A percentile compares a stretch with the other conserved stretches of the same genome.
These are phyloP conservation scores for Acer saccharum DNA, from an alignment of 345 rosid genomes.

Conservation along the genomic window DNA sequence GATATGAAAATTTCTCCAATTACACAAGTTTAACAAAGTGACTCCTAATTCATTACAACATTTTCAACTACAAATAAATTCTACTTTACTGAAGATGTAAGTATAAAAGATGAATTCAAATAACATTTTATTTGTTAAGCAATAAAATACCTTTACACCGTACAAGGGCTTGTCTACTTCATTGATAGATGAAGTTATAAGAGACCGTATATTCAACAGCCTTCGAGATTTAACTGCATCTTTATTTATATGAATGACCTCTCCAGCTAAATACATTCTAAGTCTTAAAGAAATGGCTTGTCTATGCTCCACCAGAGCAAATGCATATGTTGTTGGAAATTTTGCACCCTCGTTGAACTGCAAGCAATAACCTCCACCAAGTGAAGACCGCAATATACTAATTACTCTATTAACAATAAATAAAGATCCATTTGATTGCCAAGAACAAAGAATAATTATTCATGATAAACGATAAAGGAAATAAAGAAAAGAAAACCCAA, in stretches of 20 bases:
- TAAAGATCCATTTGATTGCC: too few relatives aligned
- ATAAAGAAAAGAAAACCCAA: not conserved
- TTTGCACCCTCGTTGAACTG: constrained; percentile 61
- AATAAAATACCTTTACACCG: constrained; percentile 67
- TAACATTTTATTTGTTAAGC: not conserved
- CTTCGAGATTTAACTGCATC: constrained; percentile 48
- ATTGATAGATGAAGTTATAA: constrained; percentile 55
- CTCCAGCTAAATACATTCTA: constrained; percentile 83
- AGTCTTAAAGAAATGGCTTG: constrained; percentile 64
- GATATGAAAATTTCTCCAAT: not conserved
- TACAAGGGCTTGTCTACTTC: constrained; percentile 52
- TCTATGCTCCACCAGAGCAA: constrained; percentile 87
- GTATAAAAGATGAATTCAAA: not conserved
- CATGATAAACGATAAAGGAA: not conserved
- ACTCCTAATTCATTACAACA: not conserved
- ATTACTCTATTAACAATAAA: too few relatives aligned
- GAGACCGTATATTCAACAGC: constrained; percentile 58
- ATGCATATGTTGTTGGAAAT: constrained; percentile 74
- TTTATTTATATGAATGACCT: constrained; percentile 45
- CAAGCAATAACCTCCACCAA: constrained; percentile 13
- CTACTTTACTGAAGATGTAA: not conserved
- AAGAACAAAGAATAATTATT: not conserved
- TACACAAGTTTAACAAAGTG: not conserved
- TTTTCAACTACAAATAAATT: not conserved
- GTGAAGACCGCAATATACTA: too few relatives aligned